Evolutionary conservation across 2,329 filamentous ascomycete genomes (phyloP), one percentile per base, ranked within the genome.

Genomic region (Fusarium verrucosum): DNA sequence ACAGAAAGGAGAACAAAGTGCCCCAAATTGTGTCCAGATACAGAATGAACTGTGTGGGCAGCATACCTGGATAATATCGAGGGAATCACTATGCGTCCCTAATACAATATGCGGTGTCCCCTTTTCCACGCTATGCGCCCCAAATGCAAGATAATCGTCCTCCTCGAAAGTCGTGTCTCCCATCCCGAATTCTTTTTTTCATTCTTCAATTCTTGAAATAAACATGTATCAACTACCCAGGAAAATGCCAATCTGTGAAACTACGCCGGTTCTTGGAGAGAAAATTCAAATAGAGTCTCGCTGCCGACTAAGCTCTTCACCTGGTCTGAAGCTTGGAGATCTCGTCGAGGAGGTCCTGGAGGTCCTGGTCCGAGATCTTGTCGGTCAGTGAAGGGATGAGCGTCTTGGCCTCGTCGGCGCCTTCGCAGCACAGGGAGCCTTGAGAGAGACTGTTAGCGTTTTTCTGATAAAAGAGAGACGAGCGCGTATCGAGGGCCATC

Each of bases 371-470:
- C 61, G 85, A 86, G 73, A 98, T 96, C 81, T 99, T 99, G 77
- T 93, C 89, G 70, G 89, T 85, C 46, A 99, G 79, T 55, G 87
- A 97, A 2, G 95, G 96, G 64, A 99, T 96, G 57, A 99, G 84
- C 10, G 92, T 97, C 81, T 97, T 97, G 60, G 95, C 95, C 80
- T 99, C 96, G 75, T 99, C 95, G 57, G 92, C 90, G 40, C 89
- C 90, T 72, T 96, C 94, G 75, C 94, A 97, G 78, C 93, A 97
- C 35, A 99, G 83, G 28, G 92, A 96, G 30, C 93, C 94, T 96
- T 73, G 33, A 17, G 36, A 20, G 11, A 40, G 7, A 28, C n/a
- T 26, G 11, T 56, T 53, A 58, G 64, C 10, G n/a, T n/a, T n/a
- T 44, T 22, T 52, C 14, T 20, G 13, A 6, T 10, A 13, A 13